Evolutionary conservation across 176 grass and related monocot genomes (phyloP).

Genomic region (Avena sativa): DNA sequence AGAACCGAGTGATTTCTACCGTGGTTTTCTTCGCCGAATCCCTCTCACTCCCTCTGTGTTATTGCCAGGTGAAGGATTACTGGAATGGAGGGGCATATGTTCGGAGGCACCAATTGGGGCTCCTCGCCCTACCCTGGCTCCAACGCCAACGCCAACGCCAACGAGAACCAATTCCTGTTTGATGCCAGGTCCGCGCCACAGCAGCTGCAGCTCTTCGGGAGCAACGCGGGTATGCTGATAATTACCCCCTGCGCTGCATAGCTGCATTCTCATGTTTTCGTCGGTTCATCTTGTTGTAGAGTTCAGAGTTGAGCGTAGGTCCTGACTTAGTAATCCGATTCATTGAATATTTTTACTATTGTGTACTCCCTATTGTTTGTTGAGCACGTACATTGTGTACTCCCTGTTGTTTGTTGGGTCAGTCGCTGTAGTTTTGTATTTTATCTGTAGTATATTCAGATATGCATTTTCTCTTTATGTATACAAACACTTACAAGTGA

Average conservation of each 20-base stretch:
- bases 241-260: too few species aligned
- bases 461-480: not conserved
- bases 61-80: not conserved
- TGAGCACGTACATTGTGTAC: not conserved
- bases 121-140: slow-evolving; percentile 1
- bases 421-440: not conserved
- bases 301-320: not conserved
- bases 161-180: slow-evolving; percentile 36
- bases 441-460: not conserved
- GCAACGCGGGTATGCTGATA: not conserved
- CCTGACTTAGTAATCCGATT: not conserved
- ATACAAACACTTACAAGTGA: not conserved
- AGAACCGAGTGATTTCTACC: not conserved
- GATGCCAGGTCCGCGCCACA: slow-evolving; percentile 5
- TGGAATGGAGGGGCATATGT: slow-evolving; percentile 46
- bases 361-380: not conserved
- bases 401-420: not conserved
- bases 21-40: not conserved
- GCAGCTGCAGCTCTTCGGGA: slow-evolving; percentile 52
- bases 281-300: not conserved
- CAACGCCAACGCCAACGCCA: not conserved
- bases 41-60: not conserved
- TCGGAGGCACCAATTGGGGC: slow-evolving; percentile 8
- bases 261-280: not conserved
- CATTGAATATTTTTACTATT: not conserved